Conservation (phyloP, 345 rosid genomes). For the Microcos paniculata region DNA sequence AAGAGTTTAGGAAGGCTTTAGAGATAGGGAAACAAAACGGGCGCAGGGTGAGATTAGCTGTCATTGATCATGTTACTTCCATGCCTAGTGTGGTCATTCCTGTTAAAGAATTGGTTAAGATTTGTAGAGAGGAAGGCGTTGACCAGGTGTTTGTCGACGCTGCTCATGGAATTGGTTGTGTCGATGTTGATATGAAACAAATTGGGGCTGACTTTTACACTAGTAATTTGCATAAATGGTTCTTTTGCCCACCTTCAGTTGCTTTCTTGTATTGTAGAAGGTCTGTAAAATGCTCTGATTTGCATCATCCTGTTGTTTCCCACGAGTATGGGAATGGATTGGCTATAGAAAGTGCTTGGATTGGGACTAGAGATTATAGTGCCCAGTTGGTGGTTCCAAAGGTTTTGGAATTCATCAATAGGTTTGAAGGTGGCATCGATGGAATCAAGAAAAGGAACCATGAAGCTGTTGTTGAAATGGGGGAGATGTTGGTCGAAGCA, state of each 20-base stretch:
- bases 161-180: constrained; percentile 90
- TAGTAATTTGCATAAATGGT: constrained; percentile 91
- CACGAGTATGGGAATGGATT: constrained; percentile 89
- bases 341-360: constrained; percentile 88
- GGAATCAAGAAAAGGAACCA: constrained; percentile 87
- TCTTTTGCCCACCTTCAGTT: constrained; percentile 88
- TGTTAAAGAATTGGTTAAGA: constrained; percentile 68
- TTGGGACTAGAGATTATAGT: constrained; percentile 91
- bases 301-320: constrained; percentile 96
- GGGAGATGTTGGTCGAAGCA: constrained; percentile 68
- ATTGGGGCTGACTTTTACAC: constrained; percentile 94
- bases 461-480: constrained; percentile 75
- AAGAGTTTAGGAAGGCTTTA: constrained; percentile 58
- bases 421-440: constrained; percentile 81
- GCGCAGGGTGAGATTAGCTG: constrained; percentile 70
- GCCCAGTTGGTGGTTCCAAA: constrained; percentile 83
- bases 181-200: constrained; percentile 78
- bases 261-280: constrained; percentile 82
- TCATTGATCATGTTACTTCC: constrained; percentile 91
- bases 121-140: constrained; percentile 87
- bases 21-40: constrained; percentile 66
- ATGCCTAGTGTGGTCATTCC: constrained; percentile 93
- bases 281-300: constrained; percentile 31
- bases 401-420: constrained; percentile 69
- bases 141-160: constrained; percentile 92